phyloP scores from a whole-genome alignment of 2,329 filamentous ascomycete species.

The Tolypocladium guangdongense region DNA sequence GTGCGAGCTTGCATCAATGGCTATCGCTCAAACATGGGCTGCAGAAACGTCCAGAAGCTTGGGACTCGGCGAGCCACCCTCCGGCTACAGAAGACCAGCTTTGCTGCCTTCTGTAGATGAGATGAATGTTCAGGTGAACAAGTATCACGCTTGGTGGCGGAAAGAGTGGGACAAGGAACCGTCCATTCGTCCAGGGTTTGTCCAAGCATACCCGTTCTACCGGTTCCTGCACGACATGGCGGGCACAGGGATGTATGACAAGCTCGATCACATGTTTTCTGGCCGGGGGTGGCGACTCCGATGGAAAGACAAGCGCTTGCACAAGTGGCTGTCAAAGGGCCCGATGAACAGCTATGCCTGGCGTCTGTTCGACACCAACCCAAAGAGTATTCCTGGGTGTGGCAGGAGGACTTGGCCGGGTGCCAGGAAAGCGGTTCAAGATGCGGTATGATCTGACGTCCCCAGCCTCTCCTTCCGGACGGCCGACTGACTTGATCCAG shows the following conservation, averaged over 20 bases:
- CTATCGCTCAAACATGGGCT: slow-evolving; percentile 28
- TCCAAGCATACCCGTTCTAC: slow-evolving; percentile 11
- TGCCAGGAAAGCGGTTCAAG: slow-evolving; percentile 10
- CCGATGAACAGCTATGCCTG: slow-evolving; percentile 15
- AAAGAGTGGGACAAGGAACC: slow-evolving; percentile 10
- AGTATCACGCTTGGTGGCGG: slow-evolving; percentile 16
- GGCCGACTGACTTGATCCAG: not conserved
- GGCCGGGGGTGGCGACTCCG: slow-evolving; percentile 12
- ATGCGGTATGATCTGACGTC: slow-evolving; percentile 8
- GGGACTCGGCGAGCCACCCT: not conserved
- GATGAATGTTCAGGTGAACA: slow-evolving; percentile 15
- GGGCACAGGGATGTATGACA: slow-evolving; percentile 15
- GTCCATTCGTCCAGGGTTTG: slow-evolving; percentile 10
- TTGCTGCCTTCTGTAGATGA: slow-evolving; percentile 9
- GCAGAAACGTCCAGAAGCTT: not conserved
- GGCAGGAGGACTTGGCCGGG: slow-evolving; percentile 11
- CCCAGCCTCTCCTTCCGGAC: not conserved
- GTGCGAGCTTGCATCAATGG: slow-evolving; percentile 28
- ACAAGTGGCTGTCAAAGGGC: slow-evolving; percentile 13
- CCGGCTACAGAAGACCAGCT: slow-evolving; percentile 9
- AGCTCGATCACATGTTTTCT: slow-evolving; percentile 12
- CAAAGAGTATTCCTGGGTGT: slow-evolving; percentile 11
- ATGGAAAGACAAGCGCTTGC: slow-evolving; percentile 13
- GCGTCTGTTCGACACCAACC: slow-evolving; percentile 17
- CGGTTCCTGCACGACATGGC: slow-evolving; percentile 14